Evolutionary conservation across 78 protist species (phyloP), one percentile per base, ranked within the genome.

Genomic region (Capsaspora owczarzaki): DNA sequence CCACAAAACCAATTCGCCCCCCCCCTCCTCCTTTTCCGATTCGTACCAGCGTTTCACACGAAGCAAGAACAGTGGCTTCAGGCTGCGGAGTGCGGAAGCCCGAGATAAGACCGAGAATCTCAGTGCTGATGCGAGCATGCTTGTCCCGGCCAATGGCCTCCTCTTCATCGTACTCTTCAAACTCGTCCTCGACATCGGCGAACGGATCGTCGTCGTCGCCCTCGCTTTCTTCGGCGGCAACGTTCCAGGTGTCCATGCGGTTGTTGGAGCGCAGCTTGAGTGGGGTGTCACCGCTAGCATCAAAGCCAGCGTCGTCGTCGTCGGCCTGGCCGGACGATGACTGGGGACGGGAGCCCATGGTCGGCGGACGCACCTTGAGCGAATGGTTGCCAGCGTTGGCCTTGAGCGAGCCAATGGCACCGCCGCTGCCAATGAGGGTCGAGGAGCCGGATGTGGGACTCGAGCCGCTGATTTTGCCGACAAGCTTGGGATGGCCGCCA

Each of bases 141-240:
- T 87, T 82, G 33, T 87, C 91, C 1, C 70, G 61, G 74, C 76
- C 83, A 53, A 78, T 72, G 41, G 76, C 80, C 41, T 80, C 87
- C 1, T 72, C 63, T 8, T 82, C 83, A 43, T 89, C 90, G 38
- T 40, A 84, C 38, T 75, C 46, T 40, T 43, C 88, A 60, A 68
- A 79, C 35, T 81, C 84, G 31, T 40, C 43, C 61, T 76, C 87
- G 20, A 78, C 14, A 5, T 78, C 87, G 1, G 75, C 78, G 44
- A 83, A 78, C 53, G 82, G 82, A 60, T 85, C 91, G 27, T 88
- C 92, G 25, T 89, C 91, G 27, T 88, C 92, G 25, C 87, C 91
- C 0, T 85, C 90, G n/a, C 81, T 83, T 71, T 37, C 86, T n/a
- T 47, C 78, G 38, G 42, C 74, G 78, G 35, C n/a, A n/a, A n/a